Base-by-base conservation (phyloP, 192 early-diverging fungal species). In the Funneliformis geosporum region DNA sequence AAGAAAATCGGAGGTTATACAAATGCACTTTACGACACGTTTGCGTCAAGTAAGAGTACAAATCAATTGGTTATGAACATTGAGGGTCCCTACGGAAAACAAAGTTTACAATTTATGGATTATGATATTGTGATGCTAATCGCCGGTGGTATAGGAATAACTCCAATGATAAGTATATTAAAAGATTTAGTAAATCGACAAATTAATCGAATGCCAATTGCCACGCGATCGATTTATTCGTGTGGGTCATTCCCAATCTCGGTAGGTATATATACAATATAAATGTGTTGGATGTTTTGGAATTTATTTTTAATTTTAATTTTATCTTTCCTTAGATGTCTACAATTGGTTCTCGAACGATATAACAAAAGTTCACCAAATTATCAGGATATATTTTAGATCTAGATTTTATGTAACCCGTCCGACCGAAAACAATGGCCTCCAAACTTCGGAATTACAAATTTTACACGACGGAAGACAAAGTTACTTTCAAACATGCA, bases 91-190 rank as follows among this genome's bases (percentile, higher is more conserved):
- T 83, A 83, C 79, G 82, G 83, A 8, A 50, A 64, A 38, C 73
- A 80, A 14, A 60, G 60, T 70, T 46, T 84, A 4, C 81, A 84
- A 38, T 83, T 82, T 38, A 74, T 75, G 59, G 82, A 84, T 61
- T 77, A 84, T 21, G 55, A 69, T 18, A 79, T 79, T 8, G 59
- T 84, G 7, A 75, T 81, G 11, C 73, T 72, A 9, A 75, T 83
- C 27, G 82, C 73, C 55, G 69, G 79, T 40, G 85, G 85, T 66
- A 84, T 86, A 50, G 85, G 83, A 73, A 75, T 84, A 25, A 86
- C 83, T 0, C 85, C 85, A 69, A 79, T 80, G 0, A 66, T 86
- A 38, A 60, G 83, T 27, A 42, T 86, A 21, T 69, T 84, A 40
- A 80, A 83, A n/a, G 82, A 86, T 38, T 76, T 82, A 39, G 80